Conservation (phyloP, 331 rosid genomes). For the Malus hybrid region DNA sequence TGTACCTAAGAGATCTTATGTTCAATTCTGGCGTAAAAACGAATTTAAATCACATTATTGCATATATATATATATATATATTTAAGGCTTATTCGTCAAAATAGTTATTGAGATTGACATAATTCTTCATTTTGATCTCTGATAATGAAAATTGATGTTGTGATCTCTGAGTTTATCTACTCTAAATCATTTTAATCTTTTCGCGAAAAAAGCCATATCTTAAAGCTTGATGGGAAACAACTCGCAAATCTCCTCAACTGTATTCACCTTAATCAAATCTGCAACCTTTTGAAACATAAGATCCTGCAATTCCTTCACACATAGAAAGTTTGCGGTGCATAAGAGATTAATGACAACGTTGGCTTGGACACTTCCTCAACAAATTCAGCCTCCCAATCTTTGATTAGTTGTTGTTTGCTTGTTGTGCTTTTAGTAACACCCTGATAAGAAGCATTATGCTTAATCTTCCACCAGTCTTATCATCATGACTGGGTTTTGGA, state of each 20-base stretch:
- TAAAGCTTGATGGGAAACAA: background rate
- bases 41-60: no score
- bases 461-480: constrained; percentile 1
- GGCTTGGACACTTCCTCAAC: background rate
- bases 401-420: background rate
- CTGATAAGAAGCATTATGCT: background rate
- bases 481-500: background rate
- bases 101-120: no score
- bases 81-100: no score
- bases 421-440: background rate
- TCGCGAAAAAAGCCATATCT: accelerated
- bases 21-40: accelerated
- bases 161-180: no score
- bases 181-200: no score
- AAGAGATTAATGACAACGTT: background rate
- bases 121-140: no score
- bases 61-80: no score
- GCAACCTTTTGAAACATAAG: background rate
- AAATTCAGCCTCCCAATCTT: constrained; percentile 6
- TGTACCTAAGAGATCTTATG: no score
- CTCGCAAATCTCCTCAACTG: constrained; percentile 8
- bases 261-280: background rate
- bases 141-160: no score
- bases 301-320: background rate
- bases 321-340: background rate